Evolutionary conservation across 176 grass and related monocot species (phyloP), one percentile per base, ranked within the genome.

Genomic region (Areca catechu): DNA sequence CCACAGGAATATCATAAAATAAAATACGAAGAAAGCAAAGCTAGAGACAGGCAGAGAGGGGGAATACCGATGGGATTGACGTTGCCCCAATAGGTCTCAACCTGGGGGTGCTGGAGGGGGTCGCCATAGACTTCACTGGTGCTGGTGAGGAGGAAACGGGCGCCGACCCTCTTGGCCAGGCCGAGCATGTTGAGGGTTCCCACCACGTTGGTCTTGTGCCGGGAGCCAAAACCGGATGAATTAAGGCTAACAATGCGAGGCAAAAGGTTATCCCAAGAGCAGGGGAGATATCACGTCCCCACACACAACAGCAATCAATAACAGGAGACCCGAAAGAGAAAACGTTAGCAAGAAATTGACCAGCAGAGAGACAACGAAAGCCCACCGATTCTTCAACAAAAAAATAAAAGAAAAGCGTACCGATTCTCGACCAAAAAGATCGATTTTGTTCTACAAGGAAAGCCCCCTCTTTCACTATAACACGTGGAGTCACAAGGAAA

Each of bases 181-280:
- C 63, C 63, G 19, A 66, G 63, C 63, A 66, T 66, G 63, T 66
- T 66, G 16, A 66, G 50, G 4, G 63, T 66, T 15, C 63, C 63
- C 6, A 53, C 63, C 23, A 66, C 63, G 49, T 66, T 66, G 63
- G 63, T 66, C 63, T 66, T 66, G 63, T 66, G 22, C 53, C 53
- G 20, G 7, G 20, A 54, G 17, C 34, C 34, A 6, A 54, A 54
- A 19, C 53, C 5, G 25, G 12, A 66, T 9, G 24, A 27, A 19
- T 66, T 66, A 53, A 66, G 63, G 37, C 23, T 4, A 50, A 51
- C 48, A 20, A 51, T 43, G 0, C 2, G 2, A 43, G 10, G 16
- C 22, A 53, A 25, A 66, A 27, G 16, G 16, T 4, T 25, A 22
- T 23, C 24, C 24, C 20, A 19, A 49, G 14, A 34, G 4, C 5